phyloP scores from a whole-genome alignment of 768 basidiomycete species.

The Tricholoma bakamatsutake region DNA sequence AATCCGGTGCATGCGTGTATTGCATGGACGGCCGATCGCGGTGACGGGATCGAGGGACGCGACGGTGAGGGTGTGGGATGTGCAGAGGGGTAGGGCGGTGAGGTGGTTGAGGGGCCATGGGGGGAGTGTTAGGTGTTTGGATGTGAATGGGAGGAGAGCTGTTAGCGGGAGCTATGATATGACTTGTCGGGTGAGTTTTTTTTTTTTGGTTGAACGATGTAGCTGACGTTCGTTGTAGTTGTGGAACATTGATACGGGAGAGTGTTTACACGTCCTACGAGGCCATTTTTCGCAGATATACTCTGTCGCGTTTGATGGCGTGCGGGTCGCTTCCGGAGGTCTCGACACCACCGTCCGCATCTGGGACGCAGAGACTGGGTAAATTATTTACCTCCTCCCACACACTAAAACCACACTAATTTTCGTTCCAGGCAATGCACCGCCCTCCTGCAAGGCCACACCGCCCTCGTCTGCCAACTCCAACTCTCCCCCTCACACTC shows the following conservation, averaged over 20 bases:
- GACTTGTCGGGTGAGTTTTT: constrained; percentile 63
- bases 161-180: constrained; percentile 94
- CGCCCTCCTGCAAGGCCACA: constrained; percentile 87
- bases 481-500: constrained; percentile 55
- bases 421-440: constrained; percentile 54
- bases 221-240: constrained; percentile 37
- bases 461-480: constrained; percentile 86
- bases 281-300: constrained; percentile 92
- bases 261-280: constrained; percentile 72
- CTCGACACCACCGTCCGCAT: constrained; percentile 90
- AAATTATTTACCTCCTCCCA: constrained; percentile 18
- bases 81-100: constrained; percentile 68
- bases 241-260: constrained; percentile 88
- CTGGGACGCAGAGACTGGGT: constrained; percentile 88
- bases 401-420: background rate
- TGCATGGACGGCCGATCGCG: constrained; percentile 84
- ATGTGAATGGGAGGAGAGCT: constrained; percentile 75
- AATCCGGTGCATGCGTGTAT: constrained; percentile 82
- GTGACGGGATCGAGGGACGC: constrained; percentile 87
- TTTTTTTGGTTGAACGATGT: constrained; percentile 1
- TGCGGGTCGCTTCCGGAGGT: constrained; percentile 78
- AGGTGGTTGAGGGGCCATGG: constrained; percentile 71
- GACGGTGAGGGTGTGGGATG: constrained; percentile 89
- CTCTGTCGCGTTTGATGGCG: constrained; percentile 85
- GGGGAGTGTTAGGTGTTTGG: constrained; percentile 81